A percentile compares a stretch with the other conserved stretches of the same genome.
These are phyloP conservation scores for Lepidium didymum DNA, from an alignment of 345 rosid species.

Conservation along the genomic window DNA sequence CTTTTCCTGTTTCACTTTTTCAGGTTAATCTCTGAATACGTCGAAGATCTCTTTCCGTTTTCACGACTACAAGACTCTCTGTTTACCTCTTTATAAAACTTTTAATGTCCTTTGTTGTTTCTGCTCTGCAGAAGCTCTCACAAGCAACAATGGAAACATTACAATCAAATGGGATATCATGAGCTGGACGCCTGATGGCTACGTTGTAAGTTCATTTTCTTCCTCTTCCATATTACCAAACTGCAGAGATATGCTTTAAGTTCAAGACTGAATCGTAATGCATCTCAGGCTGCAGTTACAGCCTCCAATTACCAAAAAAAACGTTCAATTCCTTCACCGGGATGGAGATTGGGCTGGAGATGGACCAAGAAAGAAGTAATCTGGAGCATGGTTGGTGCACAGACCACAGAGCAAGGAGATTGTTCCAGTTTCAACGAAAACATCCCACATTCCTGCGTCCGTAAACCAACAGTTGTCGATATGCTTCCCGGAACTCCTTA, in stretches of 20 bases:
- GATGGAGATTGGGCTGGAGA: conserved; percentile 63
- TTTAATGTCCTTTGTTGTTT: not conserved
- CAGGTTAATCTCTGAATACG: conserved; percentile 37
- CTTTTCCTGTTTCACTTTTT: conserved; percentile 42
- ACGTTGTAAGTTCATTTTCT: conserved; percentile 51
- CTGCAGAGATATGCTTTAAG: not conserved
- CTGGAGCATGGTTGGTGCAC: conserved; percentile 49
- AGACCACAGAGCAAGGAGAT: conserved; percentile 52
- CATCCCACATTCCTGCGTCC: conserved; percentile 46
- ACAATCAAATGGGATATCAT: conserved; percentile 85
- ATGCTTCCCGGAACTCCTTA: conserved; percentile 44
- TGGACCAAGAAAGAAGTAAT: conserved; percentile 60
- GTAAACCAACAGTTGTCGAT: conserved; percentile 43
- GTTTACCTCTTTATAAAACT: not conserved
- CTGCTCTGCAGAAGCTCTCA: conserved; percentile 33
- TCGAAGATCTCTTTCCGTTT: not conserved
- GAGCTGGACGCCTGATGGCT: conserved; percentile 88
- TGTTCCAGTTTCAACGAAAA: conserved; percentile 46
- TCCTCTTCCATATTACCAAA: not conserved
- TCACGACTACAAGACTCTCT: not conserved
- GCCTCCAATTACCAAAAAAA: conserved; percentile 67
- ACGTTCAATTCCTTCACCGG: conserved; percentile 55
- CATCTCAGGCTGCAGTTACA: conserved; percentile 59
- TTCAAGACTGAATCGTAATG: not conserved
- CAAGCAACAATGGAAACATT: conserved; percentile 57